These are phyloP conservation scores for Erodium texanum DNA, from an alignment of 441 rosid species.

Conservation along the genomic window DNA sequence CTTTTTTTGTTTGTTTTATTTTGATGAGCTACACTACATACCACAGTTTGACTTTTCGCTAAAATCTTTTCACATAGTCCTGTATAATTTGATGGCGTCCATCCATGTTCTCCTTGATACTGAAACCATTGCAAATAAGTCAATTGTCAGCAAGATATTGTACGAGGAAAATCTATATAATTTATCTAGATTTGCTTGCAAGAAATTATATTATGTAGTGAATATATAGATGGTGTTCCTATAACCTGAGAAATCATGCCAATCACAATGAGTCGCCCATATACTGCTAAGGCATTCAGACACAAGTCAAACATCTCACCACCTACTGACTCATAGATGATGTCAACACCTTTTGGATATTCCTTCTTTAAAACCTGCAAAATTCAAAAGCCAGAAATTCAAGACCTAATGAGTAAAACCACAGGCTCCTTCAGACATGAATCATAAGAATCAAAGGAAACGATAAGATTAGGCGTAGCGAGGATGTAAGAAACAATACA, in stretches of 20 bases:
- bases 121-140: conserved; percentile 26
- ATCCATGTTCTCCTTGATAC: conserved; percentile 93
- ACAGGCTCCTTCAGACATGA: neutral
- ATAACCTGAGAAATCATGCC: conserved; percentile 98
- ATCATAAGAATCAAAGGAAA: neutral
- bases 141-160: neutral
- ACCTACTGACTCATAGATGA: conserved; percentile 90
- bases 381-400: neutral
- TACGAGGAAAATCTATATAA: too few relatives aligned
- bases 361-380: conserved; percentile 72
- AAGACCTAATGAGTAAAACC: conserved; percentile 6
- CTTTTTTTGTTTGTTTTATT: neutral
- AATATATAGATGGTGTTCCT: conserved; percentile 1
- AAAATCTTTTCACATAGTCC: conserved; percentile 88
- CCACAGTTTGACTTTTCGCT: conserved; percentile 95
- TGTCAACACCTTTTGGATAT: conserved; percentile 77
- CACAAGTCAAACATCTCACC: conserved; percentile 87
- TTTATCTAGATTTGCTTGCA: too few relatives aligned
- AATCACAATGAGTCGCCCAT: conserved; percentile 73
- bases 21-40: conserved; percentile 37
- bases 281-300: conserved; percentile 74
- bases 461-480: conserved; percentile 5
- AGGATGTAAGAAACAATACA: conserved; percentile 34
- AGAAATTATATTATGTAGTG: too few relatives aligned
- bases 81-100: conserved; percentile 76